Conservation (phyloP, 2,329 filamentous ascomycete species). For the Tolypocladium inflatum region DNA sequence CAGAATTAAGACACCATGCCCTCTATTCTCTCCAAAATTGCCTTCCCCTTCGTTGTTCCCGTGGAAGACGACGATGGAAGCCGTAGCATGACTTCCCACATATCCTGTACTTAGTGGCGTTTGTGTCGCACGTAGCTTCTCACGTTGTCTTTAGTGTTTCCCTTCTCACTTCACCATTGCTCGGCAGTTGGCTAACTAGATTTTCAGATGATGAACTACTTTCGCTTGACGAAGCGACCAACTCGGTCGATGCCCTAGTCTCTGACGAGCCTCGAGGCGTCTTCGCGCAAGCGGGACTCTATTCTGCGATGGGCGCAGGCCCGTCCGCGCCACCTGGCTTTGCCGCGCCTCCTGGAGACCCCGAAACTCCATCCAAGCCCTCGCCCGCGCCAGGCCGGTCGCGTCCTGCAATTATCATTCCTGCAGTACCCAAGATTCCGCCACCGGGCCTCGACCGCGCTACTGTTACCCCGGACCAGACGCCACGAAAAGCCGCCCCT, state of each 20-base stretch:
- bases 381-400: slow-evolving; percentile 10
- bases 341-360: slow-evolving; percentile 11
- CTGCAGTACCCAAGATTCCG: slow-evolving; percentile 15
- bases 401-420: slow-evolving; percentile 12
- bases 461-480: slow-evolving; percentile 22
- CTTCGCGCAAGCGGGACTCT: slow-evolving; percentile 3
- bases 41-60: slow-evolving; percentile 23
- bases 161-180: slow-evolving; percentile 8
- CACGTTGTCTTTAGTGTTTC: slow-evolving; percentile 11
- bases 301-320: slow-evolving; percentile 4
- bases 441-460: slow-evolving; percentile 15
- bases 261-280: slow-evolving; percentile 39
- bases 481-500: slow-evolving; percentile 16
- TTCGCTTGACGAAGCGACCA: slow-evolving; percentile 50
- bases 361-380: slow-evolving; percentile 10
- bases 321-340: slow-evolving; percentile 22
- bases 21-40: slow-evolving; percentile 25
- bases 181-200: slow-evolving; percentile 29
- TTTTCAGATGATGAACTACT: slow-evolving; percentile 52
- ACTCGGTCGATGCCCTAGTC: slow-evolving; percentile 60
- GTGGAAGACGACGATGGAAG: slow-evolving; percentile 55
- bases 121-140: neutral
- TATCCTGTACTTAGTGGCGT: slow-evolving; percentile 1
- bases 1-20: slow-evolving; percentile 31
- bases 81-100: slow-evolving; percentile 38